A percentile compares a stretch with the other conserved stretches of the same genome.
These are phyloP conservation scores for Rhypophila decipiens DNA, from an alignment of 495 filamentous ascomycete species.

Conservation along the genomic window DNA sequence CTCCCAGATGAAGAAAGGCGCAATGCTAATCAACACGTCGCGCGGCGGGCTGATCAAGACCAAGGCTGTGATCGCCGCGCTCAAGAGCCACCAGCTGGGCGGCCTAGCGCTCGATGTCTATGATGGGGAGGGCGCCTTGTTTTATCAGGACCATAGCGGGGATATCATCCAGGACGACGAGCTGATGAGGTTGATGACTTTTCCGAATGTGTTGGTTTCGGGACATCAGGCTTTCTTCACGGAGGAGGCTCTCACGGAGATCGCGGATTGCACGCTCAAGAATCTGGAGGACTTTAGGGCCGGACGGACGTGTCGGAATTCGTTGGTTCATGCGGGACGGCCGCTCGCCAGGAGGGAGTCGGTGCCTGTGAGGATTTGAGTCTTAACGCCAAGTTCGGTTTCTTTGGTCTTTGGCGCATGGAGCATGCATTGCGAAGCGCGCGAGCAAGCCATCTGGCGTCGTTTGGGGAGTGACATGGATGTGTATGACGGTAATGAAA, in stretches of 20 bases:
- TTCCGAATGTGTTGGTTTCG: conserved; percentile 62
- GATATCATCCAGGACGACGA: conserved; percentile 66
- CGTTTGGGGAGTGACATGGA: too few relatives aligned
- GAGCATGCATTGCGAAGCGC: too few relatives aligned
- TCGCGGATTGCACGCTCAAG: conserved; percentile 52
- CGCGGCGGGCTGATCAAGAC: conserved; percentile 59
- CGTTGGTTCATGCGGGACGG: conserved; percentile 23
- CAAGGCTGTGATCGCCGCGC: conserved; percentile 49
- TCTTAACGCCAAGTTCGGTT: too few relatives aligned
- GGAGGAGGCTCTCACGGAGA: conserved; percentile 57
- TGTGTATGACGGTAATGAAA: too few relatives aligned
- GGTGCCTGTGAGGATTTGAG: conserved; percentile 20
- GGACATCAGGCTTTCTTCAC: conserved; percentile 71
- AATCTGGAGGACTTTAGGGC: conserved; percentile 42
- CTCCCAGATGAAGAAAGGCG: conserved; percentile 50
- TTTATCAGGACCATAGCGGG: conserved; percentile 60
- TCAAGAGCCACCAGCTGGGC: conserved; percentile 51
- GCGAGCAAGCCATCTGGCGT: too few relatives aligned
- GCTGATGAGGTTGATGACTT: conserved; percentile 61
- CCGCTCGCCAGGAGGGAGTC: conserved; percentile 10
- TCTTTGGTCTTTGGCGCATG: too few relatives aligned
- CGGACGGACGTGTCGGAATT: conserved; percentile 29
- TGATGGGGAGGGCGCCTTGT: conserved; percentile 47
- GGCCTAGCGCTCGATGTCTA: conserved; percentile 55
- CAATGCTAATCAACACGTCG: conserved; percentile 60